These are phyloP conservation scores for Cymbopogon flexuosus DNA, from an alignment of 202 grass and related monocot genomes.

Conservation along the genomic window DNA sequence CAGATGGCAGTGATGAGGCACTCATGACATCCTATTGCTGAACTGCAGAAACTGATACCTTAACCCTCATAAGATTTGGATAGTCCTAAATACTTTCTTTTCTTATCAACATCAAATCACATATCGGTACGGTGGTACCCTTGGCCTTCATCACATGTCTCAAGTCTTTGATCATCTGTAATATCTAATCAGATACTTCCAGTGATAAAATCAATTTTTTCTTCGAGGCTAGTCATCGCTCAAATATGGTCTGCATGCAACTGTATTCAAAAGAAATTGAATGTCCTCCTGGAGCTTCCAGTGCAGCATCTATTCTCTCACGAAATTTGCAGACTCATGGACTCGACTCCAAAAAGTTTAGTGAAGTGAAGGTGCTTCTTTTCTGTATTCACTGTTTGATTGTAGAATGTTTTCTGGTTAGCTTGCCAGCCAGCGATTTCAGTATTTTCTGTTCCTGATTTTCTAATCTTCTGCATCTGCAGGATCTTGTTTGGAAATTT, in stretches of 20 bases:
- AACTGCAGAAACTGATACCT: slow-evolving; percentile 19
- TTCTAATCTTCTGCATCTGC: slow-evolving; percentile 38
- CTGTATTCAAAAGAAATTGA: slow-evolving; percentile 84
- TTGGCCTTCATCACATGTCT: slow-evolving; percentile 16
- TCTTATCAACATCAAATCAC: neutral
- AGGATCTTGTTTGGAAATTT: slow-evolving; percentile 92
- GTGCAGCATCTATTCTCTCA: slow-evolving; percentile 77
- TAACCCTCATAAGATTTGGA: neutral
- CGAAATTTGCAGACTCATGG: slow-evolving; percentile 63
- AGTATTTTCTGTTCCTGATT: slow-evolving; percentile 17
- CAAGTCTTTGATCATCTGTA: slow-evolving; percentile 38
- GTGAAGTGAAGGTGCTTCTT: slow-evolving; percentile 74
- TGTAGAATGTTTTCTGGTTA: slow-evolving; percentile 18
- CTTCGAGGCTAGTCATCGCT: slow-evolving; percentile 73
- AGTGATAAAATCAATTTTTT: slow-evolving; percentile 73
- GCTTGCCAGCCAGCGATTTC: neutral
- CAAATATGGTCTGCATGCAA: slow-evolving; percentile 90
- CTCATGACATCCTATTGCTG: slow-evolving; percentile 6
- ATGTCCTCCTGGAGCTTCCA: slow-evolving; percentile 65
- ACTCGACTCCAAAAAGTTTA: slow-evolving; percentile 49
- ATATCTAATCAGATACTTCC: slow-evolving; percentile 57
- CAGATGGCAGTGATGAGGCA: neutral
- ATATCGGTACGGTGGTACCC: neutral
- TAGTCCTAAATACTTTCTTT: neutral
- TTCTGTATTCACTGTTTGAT: slow-evolving; percentile 23